phyloP scores from a whole-genome alignment of 768 basidiomycete species.

The Amyloporia xantha region DNA sequence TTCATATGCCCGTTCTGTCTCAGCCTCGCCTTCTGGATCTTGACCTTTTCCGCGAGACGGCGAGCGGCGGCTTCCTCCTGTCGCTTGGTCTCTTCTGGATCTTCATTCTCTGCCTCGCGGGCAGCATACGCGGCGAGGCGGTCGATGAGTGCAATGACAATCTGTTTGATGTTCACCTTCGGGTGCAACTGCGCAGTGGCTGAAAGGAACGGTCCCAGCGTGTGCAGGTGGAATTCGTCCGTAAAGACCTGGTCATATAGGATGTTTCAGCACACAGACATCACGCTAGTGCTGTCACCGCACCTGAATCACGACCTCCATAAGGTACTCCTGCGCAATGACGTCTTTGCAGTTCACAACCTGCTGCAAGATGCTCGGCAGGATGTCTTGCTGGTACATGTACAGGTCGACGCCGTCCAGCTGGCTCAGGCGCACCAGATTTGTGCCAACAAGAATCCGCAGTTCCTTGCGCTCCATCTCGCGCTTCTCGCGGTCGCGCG shows the following conservation, averaged over 20 bases:
- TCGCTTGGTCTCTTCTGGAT: conserved; percentile 87
- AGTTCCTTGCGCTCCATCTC: conserved; percentile 94
- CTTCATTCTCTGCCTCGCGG: conserved; percentile 93
- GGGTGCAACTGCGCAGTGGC: conserved; percentile 96
- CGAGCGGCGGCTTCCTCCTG: conserved; percentile 92
- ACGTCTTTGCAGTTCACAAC: conserved; percentile 98
- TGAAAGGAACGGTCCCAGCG: conserved; percentile 92
- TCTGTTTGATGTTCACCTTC: conserved; percentile 97
- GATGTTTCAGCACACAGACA: background rate
- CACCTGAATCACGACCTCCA: conserved; percentile 99
- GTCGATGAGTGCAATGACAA: conserved; percentile 97
- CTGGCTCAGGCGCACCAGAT: conserved; percentile 91
- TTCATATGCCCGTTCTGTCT: conserved; percentile 39
- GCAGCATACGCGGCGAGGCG: conserved; percentile 94
- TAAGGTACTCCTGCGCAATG: conserved; percentile 97
- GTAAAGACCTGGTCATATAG: conserved; percentile 87
- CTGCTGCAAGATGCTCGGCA: conserved; percentile 93
- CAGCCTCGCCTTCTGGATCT: conserved; percentile 57
- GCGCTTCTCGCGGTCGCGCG: conserved; percentile 93
- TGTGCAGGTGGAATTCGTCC: conserved; percentile 95
- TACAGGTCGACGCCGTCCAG: conserved; percentile 95
- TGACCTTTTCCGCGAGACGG: conserved; percentile 83
- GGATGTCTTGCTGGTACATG: conserved; percentile 79
- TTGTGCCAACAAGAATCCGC: conserved; percentile 95
- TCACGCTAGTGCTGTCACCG: conserved; percentile 13